These are phyloP conservation scores for Cutaneotrichosporon sp. DNA, from an alignment of 1,284 basidiomycete species.

Conservation along the genomic window DNA sequence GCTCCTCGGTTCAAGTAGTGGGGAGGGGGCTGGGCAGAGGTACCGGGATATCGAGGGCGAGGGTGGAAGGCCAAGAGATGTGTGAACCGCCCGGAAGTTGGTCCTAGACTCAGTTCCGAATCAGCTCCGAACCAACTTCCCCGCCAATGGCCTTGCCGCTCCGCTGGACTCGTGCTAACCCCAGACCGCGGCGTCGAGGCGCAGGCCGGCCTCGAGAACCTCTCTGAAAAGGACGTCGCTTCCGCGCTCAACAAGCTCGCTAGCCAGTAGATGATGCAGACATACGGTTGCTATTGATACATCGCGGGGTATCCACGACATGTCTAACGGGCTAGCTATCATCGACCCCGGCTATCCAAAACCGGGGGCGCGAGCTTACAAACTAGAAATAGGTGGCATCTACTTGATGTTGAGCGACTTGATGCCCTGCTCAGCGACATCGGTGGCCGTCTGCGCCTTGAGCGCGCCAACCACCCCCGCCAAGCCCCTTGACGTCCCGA, in stretches of 20 bases:
- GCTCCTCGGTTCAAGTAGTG: no score
- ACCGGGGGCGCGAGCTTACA: no score
- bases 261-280: slow-evolving; percentile 28
- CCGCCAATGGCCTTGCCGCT: neutral
- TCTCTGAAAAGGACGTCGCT: slow-evolving; percentile 49
- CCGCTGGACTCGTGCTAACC: neutral
- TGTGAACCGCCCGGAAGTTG: no score
- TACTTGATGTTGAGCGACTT: neutral
- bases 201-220: slow-evolving; percentile 42
- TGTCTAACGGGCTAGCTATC: no score
- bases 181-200: slow-evolving; percentile 51
- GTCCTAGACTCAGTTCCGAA: no score
- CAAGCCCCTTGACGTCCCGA: neutral
- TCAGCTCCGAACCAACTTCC: no score
- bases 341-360: no score
- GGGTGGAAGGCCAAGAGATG: neutral
- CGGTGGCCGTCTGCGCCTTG: neutral
- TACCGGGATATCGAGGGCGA: no score
- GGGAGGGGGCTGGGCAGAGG: no score
- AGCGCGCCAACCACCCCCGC: slow-evolving; percentile 2
- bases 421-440: neutral
- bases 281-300: slow-evolving; percentile 3
- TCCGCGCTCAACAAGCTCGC: slow-evolving; percentile 43
- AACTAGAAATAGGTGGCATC: neutral
- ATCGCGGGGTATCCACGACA: neutral